Percentiles rank a stretch among this genome's conserved stretches.
phyloP scores from a whole-genome alignment of 371 early-diverging fungal genomes.

The Saksenaea oblongispora region DNA sequence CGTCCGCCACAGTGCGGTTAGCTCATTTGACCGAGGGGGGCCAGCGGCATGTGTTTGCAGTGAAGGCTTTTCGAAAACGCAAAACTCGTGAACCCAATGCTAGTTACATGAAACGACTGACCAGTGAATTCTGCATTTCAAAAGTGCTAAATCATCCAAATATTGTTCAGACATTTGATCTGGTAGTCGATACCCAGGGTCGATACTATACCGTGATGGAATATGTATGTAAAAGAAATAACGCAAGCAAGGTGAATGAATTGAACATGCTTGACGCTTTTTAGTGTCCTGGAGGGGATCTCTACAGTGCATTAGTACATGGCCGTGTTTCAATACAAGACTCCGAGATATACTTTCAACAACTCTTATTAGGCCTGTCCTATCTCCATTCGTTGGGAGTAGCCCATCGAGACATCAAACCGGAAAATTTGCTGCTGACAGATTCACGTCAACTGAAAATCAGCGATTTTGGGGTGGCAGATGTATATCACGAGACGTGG shows the following conservation, averaged over 20 bases:
- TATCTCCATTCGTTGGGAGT: constrained; percentile 51
- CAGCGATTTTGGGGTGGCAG: constrained; percentile 91
- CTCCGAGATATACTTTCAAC: constrained; percentile 60
- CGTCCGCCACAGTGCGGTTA: constrained; percentile 13
- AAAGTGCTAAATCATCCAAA: constrained; percentile 86
- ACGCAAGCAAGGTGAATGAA: constrained; percentile 36
- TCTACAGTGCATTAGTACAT: constrained; percentile 38
- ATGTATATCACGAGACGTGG: constrained; percentile 85
- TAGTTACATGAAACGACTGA: constrained; percentile 89
- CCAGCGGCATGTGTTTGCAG: constrained; percentile 47
- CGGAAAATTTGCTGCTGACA: constrained; percentile 54
- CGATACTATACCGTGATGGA: constrained; percentile 96
- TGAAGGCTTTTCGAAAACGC: constrained; percentile 91
- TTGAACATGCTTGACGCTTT: constrained; percentile 1
- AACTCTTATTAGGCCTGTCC: constrained; percentile 88
- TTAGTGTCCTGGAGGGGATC: constrained; percentile 53
- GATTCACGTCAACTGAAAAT: constrained; percentile 61
- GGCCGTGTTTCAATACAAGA: constrained; percentile 34
- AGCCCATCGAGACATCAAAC: constrained; percentile 70
- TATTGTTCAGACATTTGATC: constrained; percentile 88
- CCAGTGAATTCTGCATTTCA: constrained; percentile 90
- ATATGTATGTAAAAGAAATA: constrained; percentile 41
- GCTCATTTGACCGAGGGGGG: not conserved
- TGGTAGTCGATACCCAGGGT: constrained; percentile 82
- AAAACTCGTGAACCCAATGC: constrained; percentile 82